These are phyloP conservation scores for Populus hybrid DNA, from an alignment of 441 rosid genomes.

Conservation along the genomic window DNA sequence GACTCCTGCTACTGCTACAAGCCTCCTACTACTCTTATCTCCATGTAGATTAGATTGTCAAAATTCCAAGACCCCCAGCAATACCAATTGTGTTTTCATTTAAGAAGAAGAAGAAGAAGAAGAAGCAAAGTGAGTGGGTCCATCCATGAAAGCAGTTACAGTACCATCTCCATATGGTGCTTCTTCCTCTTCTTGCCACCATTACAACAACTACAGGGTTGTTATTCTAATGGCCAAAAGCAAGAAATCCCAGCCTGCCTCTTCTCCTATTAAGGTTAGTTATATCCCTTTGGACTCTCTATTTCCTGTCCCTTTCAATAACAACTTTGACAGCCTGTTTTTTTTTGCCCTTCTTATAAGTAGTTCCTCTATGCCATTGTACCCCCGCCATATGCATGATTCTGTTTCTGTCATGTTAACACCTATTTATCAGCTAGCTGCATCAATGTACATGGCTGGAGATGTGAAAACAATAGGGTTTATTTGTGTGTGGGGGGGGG, in stretches of 20 bases:
- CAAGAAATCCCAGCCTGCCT: constrained; percentile 29
- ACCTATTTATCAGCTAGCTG: not conserved
- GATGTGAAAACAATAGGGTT: not conserved
- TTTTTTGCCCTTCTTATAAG: not conserved
- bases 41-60: not conserved
- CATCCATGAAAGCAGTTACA: constrained; percentile 9
- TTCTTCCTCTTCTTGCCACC: constrained; percentile 11
- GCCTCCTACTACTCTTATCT: not conserved
- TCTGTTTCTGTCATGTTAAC: not conserved
- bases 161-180: not conserved
- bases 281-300: not conserved
- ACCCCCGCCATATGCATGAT: not conserved
- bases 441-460: not conserved
- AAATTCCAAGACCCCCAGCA: not conserved
- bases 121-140: not conserved
- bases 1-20: not conserved
- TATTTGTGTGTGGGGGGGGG: not conserved
- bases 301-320: not conserved
- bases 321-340: not conserved
- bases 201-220: constrained; percentile 10
- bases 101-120: not conserved
- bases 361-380: not conserved
- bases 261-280: constrained; percentile 28
- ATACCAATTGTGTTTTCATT: too few relatives aligned
- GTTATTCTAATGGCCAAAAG: constrained; percentile 31